Conservation (phyloP, 2,329 filamentous ascomycete species). For the Saccharata proteae region DNA sequence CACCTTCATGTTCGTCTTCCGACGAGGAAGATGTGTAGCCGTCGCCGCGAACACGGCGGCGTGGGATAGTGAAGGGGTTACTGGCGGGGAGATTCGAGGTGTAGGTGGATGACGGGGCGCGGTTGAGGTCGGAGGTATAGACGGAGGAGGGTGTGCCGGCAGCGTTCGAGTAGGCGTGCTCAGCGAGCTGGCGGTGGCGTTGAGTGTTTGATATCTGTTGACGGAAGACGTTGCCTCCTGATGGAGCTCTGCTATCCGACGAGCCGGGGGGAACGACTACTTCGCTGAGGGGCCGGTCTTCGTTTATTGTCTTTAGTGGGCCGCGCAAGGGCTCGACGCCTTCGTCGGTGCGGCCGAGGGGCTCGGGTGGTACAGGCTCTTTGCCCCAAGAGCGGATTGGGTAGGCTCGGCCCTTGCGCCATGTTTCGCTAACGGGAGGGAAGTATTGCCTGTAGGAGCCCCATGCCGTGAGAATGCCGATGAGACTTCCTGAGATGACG, state of each 20-base stretch:
- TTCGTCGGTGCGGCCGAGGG: conserved; percentile 14
- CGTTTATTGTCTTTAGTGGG: conserved; percentile 17
- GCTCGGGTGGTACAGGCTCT: conserved; percentile 23
- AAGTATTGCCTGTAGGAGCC: conserved; percentile 48
- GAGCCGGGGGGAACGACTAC: conserved; percentile 10
- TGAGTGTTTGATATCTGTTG: conserved; percentile 26
- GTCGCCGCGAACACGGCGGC: conserved; percentile 18
- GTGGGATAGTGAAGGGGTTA: conserved; percentile 19
- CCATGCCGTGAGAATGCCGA: conserved; percentile 42
- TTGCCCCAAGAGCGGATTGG: conserved; percentile 47
- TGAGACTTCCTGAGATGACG: conserved; percentile 42
- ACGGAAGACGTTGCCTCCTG: conserved; percentile 27
- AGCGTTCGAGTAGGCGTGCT: conserved; percentile 14
- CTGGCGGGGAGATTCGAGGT: conserved; percentile 20
- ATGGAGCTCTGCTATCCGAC: too few species aligned
- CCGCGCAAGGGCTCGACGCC: conserved; percentile 17
- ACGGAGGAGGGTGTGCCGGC: conserved; percentile 7
- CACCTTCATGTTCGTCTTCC: conserved; percentile 24
- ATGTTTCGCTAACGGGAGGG: conserved; percentile 41
- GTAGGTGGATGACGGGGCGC: conserved; percentile 22
- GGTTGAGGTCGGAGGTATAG: conserved; percentile 19
- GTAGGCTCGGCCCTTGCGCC: conserved; percentile 47
- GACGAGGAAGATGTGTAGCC: conserved; percentile 27
- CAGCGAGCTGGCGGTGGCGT: conserved; percentile 17
- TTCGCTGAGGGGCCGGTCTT: conserved; percentile 16